These are phyloP conservation scores for Rubus idaeus DNA, from an alignment of 306 rosid genomes.

Conservation along the genomic window DNA sequence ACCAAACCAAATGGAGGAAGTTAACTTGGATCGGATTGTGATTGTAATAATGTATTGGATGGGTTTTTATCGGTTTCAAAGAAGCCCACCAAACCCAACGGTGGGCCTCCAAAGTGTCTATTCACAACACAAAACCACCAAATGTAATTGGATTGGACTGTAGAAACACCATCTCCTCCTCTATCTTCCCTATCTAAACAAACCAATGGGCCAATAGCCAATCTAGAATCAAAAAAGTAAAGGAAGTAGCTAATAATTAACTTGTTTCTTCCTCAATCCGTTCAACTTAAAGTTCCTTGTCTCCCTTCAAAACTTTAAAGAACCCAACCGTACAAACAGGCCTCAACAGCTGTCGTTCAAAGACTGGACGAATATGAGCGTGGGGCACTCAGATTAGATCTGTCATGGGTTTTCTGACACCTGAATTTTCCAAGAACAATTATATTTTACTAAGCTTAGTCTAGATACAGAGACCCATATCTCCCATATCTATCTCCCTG, in stretches of 20 bases:
- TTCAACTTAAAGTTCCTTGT: too few relatives aligned
- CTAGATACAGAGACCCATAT: conserved; percentile 52
- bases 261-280: not conserved
- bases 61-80: conserved; percentile 45
- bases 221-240: not conserved
- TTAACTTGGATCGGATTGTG: conserved; percentile 23
- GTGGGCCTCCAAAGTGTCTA: conserved; percentile 60
- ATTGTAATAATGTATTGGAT: conserved; percentile 5
- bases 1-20: conserved; percentile 24
- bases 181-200: too few relatives aligned
- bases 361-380: conserved; percentile 32
- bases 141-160: too few relatives aligned
- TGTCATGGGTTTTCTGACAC: conserved; percentile 48
- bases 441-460: conserved; percentile 35
- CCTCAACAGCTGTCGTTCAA: conserved; percentile 47
- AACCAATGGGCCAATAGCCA: conserved; percentile 27
- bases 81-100: conserved; percentile 79
- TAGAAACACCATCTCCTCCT: too few relatives aligned
- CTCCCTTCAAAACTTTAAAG: conserved; percentile 6
- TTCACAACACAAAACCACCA: too few relatives aligned
- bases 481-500: conserved; percentile 37
- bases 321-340: conserved; percentile 43
- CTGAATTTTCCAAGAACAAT: conserved; percentile 40
- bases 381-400: conserved; percentile 57
- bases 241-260: conserved; percentile 13